These are phyloP conservation scores for Kazachstania bromeliacearum DNA, from an alignment of 805 yeast genomes.

Conservation along the genomic window DNA sequence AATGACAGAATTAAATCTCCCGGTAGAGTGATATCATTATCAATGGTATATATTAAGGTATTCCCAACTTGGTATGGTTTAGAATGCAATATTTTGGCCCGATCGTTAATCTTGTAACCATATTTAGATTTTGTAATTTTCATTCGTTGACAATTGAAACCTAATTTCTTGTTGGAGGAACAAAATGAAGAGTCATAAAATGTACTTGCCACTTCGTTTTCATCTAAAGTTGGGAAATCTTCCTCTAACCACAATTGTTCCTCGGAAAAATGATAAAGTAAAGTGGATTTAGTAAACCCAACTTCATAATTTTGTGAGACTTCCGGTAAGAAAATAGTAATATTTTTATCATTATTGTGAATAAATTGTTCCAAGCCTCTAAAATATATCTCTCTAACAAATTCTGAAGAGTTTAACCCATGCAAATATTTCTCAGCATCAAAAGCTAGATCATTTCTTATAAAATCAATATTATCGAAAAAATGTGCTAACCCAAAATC, in stretches of 20 bases:
- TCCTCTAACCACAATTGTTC: constrained; percentile 13
- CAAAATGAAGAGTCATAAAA: constrained; percentile 49
- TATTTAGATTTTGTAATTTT: constrained; percentile 32
- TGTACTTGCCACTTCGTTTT: constrained; percentile 9
- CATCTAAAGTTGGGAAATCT: constrained; percentile 9
- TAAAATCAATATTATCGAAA: constrained; percentile 30
- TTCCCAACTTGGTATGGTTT: constrained; percentile 46
- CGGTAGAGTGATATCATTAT: constrained; percentile 56
- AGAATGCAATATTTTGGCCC: constrained; percentile 34
- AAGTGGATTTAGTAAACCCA: constrained; percentile 29
- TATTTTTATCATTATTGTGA: constrained; percentile 30
- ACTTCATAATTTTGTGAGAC: constrained; percentile 29
- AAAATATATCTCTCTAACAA: constrained; percentile 62
- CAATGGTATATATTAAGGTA: constrained; percentile 55
- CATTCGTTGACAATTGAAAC: constrained; percentile 55
- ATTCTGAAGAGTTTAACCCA: constrained; percentile 49
- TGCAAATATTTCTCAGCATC: constrained; percentile 49
- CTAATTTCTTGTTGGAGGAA: constrained; percentile 39
- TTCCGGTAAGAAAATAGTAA: constrained; percentile 50
- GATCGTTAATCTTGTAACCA: constrained; percentile 46
- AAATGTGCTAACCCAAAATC: constrained; percentile 43
- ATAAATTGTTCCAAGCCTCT: constrained; percentile 48
- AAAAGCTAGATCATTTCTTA: constrained; percentile 28
- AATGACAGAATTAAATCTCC: constrained; percentile 53
- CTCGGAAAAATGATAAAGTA: constrained; percentile 54